A percentile compares a stretch with the other conserved stretches of the same genome.
Evolutionary conservation across 2,329 filamentous ascomycete species (phyloP).

Genomic region (Fusarium tanahbumbuense): DNA sequence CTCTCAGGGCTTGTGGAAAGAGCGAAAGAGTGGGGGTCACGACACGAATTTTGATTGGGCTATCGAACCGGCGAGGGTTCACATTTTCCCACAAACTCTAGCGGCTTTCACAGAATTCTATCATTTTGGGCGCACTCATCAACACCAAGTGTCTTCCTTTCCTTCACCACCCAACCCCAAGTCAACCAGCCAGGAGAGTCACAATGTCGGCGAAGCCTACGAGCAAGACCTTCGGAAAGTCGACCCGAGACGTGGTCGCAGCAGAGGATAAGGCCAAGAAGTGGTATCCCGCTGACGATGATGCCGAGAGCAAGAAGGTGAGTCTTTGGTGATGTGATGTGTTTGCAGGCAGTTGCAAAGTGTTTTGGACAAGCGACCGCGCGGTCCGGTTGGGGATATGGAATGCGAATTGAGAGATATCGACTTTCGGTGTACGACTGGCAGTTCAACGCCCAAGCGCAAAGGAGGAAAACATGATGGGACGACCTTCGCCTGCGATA

Average conservation of each 20-base stretch:
- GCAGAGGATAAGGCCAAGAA: conserved; percentile 93
- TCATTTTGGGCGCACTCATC: conserved; percentile 52
- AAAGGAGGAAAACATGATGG: conserved; percentile 14
- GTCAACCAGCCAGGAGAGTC: conserved; percentile 60
- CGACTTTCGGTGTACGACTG: conserved; percentile 13
- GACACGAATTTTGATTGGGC: conserved; percentile 7
- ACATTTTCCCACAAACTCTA: conserved; percentile 60
- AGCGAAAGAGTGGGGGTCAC: background rate
- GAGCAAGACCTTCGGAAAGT: conserved; percentile 98
- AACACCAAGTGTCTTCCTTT: conserved; percentile 54
- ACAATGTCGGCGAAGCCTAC: conserved; percentile 80
- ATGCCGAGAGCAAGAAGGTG: conserved; percentile 92
- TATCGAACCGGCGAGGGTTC: conserved; percentile 56
- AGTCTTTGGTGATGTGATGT: conserved; percentile 60
- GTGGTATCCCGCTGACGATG: conserved; percentile 98
- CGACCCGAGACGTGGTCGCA: conserved; percentile 90
- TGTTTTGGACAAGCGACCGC: conserved; percentile 2
- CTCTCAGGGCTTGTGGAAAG: conserved; percentile 26
- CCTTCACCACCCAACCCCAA: conserved; percentile 51
- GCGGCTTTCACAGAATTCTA: conserved; percentile 56
- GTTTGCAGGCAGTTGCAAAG: conserved; percentile 29
- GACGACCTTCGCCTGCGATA: conserved; percentile 22
- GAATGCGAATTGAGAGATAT: conserved; percentile 22
- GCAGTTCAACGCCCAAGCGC: conserved; percentile 24
- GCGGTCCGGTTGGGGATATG: conserved; percentile 16